Evolutionary conservation across 2,329 filamentous ascomycete species (phyloP), one percentile per base, ranked within the genome.

Genomic region (Trichophyton verrucosum): DNA sequence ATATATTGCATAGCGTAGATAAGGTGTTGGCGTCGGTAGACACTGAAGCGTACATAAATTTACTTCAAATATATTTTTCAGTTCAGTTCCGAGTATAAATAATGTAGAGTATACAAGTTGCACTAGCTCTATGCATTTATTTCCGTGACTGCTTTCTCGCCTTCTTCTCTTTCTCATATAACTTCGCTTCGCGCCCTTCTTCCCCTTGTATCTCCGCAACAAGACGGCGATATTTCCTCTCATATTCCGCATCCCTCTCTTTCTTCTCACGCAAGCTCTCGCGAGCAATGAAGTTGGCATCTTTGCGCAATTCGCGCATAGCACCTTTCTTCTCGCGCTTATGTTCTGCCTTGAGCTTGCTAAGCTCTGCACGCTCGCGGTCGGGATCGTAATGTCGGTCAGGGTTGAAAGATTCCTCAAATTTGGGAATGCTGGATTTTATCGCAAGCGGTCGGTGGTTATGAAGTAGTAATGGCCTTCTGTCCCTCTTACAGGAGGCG

Each of bases 311-410:
- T 76, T 99, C 94, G 67, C 94, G 84, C 79, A 99, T 82, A 5
- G 91, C 92, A 1, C 91, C 92, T 83, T 99, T 99, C 74, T 85
- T 83, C 81, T 99, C 94, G 71, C 88, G 85, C 84, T 95, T 96
- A 82, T 91, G 89, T 78, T 97, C 92, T 64, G 86, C 86, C 77
- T 86, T 86, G 70, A 99, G 82, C 74, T 91, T 94, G 70, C 86
- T 86, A 64, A 88, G 76, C 70, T 96, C 91, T 22, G 89, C 86
- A 38, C 94, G 88, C 75, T 96, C 91, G 66, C 86, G 86, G 75
- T 99, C 88, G 0, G 91, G 91, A 71, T 99, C 95, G 82, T 99
- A 97, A 81, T 97, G 94, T 77, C 91, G 92, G 77, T 88, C 85
- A 2, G 94, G 94, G 73, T 95, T 94, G 82, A 91, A 99, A 61